Evolutionary conservation across 768 basidiomycete species (phyloP), one percentile per base, ranked within the genome.

Genomic region (Phlebiopsis flavidoalba): DNA sequence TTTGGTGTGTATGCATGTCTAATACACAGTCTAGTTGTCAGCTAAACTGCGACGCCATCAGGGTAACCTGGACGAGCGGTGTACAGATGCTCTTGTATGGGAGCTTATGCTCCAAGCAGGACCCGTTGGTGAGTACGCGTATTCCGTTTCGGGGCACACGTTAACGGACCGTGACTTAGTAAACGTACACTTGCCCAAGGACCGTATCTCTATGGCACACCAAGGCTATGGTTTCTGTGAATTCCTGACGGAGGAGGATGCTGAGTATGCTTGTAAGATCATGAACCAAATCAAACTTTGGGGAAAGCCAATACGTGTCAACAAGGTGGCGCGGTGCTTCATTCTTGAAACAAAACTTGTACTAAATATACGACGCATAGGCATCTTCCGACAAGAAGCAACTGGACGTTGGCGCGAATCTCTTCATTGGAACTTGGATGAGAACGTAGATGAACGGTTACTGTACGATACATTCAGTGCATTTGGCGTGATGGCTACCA

Each of bases 271-370:
- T 60, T 98, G 96, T 83, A 97, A 98, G 82, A 98, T 98, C 68
- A 98, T 98, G 96, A 99, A 99, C 73, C 96, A 98, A 81, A 98
- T 99, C 72, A 99, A 99, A 75, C 75, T 99, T 57, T 99, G 91
- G 85, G 97, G 97, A 24, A 98, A 98, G 72, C 97, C 97, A 35
- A 97, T 99, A 61, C 83, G 97, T 65, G 96, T 99, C 64, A 98
- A 98, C 82, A 99, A 98, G 88, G 94, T 91, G 64, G n/a, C 70
- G 87, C 77, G n/a, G 47, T 58, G 52, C 60, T 65, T 63, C 72
- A 57, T 46, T 64, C 22, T 53, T 53, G 48, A n/a, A n/a, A 46
- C 45, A 26, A 21, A 19, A 53, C 49, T 58, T 59, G 31, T 35
- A 35, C 33, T 26, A 15, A 49, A 10, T 26, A 11, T 49, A 11